These are phyloP conservation scores for Syzygium jambos DNA, from an alignment of 345 rosid genomes.

Conservation along the genomic window DNA sequence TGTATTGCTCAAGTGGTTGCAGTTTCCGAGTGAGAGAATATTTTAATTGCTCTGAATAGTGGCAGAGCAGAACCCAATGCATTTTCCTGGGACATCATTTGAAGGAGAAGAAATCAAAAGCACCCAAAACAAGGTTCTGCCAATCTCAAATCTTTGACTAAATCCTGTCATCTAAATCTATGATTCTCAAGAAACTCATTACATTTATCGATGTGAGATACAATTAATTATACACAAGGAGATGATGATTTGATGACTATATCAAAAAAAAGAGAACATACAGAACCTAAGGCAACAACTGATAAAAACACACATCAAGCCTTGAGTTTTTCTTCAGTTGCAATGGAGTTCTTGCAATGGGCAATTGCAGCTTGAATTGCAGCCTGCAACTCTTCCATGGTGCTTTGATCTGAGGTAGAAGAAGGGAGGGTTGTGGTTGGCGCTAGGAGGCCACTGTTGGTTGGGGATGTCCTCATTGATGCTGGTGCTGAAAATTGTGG, in stretches of 20 bases:
- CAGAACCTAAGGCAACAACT: neutral
- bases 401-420: slow-evolving; percentile 51
- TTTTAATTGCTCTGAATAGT: neutral
- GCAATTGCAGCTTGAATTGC: slow-evolving; percentile 98
- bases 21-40: neutral
- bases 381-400: slow-evolving; percentile 97
- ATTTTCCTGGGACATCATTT: neutral
- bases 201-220: neutral
- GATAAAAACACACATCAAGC: neutral
- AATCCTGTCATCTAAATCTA: neutral
- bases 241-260: neutral
- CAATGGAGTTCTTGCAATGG: slow-evolving; percentile 93
- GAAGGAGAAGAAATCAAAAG: neutral
- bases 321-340: slow-evolving; percentile 22
- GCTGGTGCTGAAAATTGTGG: slow-evolving; percentile 73
- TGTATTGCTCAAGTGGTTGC: neutral
- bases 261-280: neutral
- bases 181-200: neutral
- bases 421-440: slow-evolving; percentile 17
- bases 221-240: neutral
- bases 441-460: slow-evolving; percentile 68
- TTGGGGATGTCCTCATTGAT: slow-evolving; percentile 87
- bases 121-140: neutral
- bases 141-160: neutral
- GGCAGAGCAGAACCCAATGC: neutral